These are phyloP conservation scores for Gastrodia elata DNA, from an alignment of 106 monocot species.

Conservation along the genomic window DNA sequence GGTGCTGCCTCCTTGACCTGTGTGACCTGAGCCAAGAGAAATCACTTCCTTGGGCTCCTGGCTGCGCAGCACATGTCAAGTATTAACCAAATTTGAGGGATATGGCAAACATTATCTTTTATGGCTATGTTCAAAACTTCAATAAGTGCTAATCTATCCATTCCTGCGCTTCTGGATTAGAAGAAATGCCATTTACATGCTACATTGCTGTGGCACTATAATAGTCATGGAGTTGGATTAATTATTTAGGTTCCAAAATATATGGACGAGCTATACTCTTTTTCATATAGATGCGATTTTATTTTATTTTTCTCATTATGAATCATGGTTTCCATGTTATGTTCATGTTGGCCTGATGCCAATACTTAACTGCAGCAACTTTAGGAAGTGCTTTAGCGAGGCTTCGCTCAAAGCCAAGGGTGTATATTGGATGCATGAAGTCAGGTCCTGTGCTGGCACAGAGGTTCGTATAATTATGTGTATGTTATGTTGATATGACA, in stretches of 20 bases:
- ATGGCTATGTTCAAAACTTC: neutral
- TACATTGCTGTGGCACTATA: too few relatives aligned
- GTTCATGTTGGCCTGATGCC: neutral
- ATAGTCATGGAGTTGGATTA: neutral
- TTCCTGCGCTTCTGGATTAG: neutral
- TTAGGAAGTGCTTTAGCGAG: constrained; percentile 66
- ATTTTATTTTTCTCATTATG: neutral
- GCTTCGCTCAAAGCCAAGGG: constrained; percentile 65
- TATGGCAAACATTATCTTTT: too few relatives aligned
- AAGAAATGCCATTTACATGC: neutral
- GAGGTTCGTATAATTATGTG: constrained; percentile 46
- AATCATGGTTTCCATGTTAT: neutral
- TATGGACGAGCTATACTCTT: neutral
- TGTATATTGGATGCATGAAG: constrained; percentile 98
- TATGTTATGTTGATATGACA: neutral
- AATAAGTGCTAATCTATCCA: neutral
- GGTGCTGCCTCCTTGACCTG: too few relatives aligned
- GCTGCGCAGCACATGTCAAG: too few relatives aligned
- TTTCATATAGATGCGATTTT: neutral
- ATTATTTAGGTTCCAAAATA: neutral
- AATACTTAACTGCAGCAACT: constrained; percentile 40
- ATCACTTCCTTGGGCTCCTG: too few relatives aligned
- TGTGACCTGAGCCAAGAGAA: too few relatives aligned
- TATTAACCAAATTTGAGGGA: too few relatives aligned
- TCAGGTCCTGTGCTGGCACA: constrained; percentile 92